phyloP scores from a whole-genome alignment of 129 eudicot species.

The Kitagawia praeruptora region DNA sequence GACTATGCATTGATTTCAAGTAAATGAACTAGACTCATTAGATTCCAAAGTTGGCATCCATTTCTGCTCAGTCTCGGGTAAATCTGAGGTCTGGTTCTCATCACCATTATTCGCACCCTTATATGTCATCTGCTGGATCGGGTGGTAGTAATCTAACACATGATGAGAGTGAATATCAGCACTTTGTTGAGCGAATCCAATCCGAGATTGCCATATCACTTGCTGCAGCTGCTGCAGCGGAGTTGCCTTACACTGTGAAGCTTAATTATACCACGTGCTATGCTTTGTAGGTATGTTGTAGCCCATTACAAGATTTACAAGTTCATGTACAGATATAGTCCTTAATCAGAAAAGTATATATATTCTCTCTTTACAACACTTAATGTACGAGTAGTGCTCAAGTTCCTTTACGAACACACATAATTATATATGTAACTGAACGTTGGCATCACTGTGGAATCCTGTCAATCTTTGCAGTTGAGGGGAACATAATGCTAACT shows the following conservation, averaged over 20 bases:
- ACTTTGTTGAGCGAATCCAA: slow-evolving; percentile 51
- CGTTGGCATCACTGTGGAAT: no score
- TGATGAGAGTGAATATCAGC: slow-evolving; percentile 40
- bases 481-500: no score
- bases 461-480: no score
- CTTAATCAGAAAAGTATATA: no score
- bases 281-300: slow-evolving; percentile 67
- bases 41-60: slow-evolving; percentile 53
- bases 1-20: slow-evolving; percentile 38
- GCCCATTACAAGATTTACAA: neutral
- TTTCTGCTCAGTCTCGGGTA: slow-evolving; percentile 20
- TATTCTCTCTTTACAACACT: no score
- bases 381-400: no score
- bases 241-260: slow-evolving; percentile 94
- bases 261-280: slow-evolving; percentile 83
- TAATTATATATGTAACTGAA: no score
- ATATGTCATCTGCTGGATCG: slow-evolving; percentile 18
- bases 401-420: no score
- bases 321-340: no score
- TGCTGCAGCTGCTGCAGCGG: slow-evolving; percentile 80
- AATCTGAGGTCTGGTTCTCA: slow-evolving; percentile 33
- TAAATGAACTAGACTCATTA: slow-evolving; percentile 83
- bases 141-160: slow-evolving; percentile 22
- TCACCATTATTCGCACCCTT: slow-evolving; percentile 43
- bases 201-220: slow-evolving; percentile 78